These are phyloP conservation scores for Zasmidium angulare DNA, from an alignment of 2,329 filamentous ascomycete genomes.

Conservation along the genomic window DNA sequence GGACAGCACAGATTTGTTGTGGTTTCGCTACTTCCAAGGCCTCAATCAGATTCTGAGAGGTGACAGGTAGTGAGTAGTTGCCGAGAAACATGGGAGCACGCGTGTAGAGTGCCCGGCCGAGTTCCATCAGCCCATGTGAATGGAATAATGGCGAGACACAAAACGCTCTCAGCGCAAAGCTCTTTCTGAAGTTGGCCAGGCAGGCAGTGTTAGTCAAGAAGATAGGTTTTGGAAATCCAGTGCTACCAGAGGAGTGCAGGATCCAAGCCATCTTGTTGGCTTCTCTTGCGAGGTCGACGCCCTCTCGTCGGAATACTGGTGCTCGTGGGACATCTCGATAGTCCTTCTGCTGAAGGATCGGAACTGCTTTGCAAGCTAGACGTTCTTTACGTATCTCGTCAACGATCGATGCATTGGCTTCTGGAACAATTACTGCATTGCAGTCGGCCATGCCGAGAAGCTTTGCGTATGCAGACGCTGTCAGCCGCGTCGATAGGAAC, in stretches of 20 bases:
- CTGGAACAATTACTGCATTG: conserved; percentile 28
- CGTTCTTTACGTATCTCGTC: conserved; percentile 34
- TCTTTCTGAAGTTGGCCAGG: conserved; percentile 50
- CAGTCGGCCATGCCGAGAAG: conserved; percentile 47
- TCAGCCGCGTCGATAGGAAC: conserved; percentile 56
- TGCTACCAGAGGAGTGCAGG: conserved; percentile 57
- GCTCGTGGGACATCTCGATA: conserved; percentile 20
- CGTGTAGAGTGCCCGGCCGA: conserved; percentile 55
- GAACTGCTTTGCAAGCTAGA: conserved; percentile 32
- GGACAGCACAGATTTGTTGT: conserved; percentile 59
- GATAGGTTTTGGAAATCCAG: conserved; percentile 64
- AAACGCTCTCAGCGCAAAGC: conserved; percentile 51
- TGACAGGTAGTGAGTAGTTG: conserved; percentile 57
- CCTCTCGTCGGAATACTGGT: conserved; percentile 12
- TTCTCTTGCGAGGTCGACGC: conserved; percentile 26
- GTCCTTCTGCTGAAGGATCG: conserved; percentile 26
- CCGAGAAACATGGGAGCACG: conserved; percentile 54
- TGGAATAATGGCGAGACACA: conserved; percentile 61
- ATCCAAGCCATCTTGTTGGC: conserved; percentile 42
- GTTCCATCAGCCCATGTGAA: conserved; percentile 57
- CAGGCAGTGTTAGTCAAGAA: conserved; percentile 56
- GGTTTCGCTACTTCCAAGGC: conserved; percentile 32
- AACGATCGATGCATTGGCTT: conserved; percentile 27
- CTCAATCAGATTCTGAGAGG: conserved; percentile 36
- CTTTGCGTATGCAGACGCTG: conserved; percentile 51